Base-by-base conservation (phyloP, 257 asterid genomes). In the Hygrophila difformis region DNA sequence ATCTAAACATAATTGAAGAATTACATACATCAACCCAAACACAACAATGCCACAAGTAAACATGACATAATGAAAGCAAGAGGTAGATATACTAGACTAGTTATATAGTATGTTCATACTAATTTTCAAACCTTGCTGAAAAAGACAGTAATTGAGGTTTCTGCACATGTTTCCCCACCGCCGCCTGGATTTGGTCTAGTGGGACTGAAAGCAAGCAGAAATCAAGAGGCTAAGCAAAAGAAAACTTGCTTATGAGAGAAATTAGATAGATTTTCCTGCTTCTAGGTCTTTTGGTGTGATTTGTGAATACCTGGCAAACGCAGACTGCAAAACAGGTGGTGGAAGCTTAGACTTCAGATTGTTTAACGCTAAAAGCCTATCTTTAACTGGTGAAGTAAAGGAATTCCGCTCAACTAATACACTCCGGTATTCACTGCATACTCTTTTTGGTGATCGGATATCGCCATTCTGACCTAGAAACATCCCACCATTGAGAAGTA, bases 81-180 rank as follows among this genome's bases (percentile, higher is more conserved):
- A 26, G 4, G 31, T 3, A 3, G 8, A 26, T 26, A 26, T 26
- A 8, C 4, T 26, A 26, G 31, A 26, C 8, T 8, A 26, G 55
- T 38, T 39, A 44, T 29, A 51, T 40, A 14, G 19, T 47, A 39
- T 24, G 8, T 26, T 16, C 19, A 63, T 49, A 33, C 53, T 36
- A 34, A 20, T 49, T 38, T 22, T 17, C 20, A 20, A 76, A 91
- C 99, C 97, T 91, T 91, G 63, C 87, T 70, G 57, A 91, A 78
- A 56, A 86, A 91, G 47, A 91, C 87, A 47, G 66, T 74, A 26
- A 86, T 73, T 19, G 94, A 86, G 37, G 97, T 87, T 78, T 91
- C 99, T 12, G 99, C 99, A 63, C 95, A 86, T 1, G 97, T 86
- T 74, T 91, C 99, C 60, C 97, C 97, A 60, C 94, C 95, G 53